Base-by-base conservation (phyloP, 2,329 filamentous ascomycete genomes). In the Aspergillus arachidicola region DNA sequence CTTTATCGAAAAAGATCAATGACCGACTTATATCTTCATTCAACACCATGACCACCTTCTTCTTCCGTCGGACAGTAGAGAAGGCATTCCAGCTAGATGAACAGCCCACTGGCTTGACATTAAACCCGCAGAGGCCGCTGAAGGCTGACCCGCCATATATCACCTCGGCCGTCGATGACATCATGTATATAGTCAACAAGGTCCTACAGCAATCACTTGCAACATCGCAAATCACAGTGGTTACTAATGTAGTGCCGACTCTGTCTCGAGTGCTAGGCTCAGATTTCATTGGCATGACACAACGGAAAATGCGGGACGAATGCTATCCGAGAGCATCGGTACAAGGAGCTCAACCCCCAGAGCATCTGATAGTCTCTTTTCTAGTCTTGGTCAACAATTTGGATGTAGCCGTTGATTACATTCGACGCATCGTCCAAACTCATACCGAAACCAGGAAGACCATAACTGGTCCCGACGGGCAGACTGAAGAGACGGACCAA, bases 141-240 rank as follows among this genome's bases (percentile, higher is more conserved):
- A 87, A 90, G 58, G 86, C 89, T 62, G 93, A 93, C 70, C 87
- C 93, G 3, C 95, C 95, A 0, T 96, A 92, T 73, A 97, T 99
- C 71, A 94, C 95, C 50, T 93, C 94, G 2, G 94, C 94, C 0
- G 94, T 99, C 10, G 95, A 99, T 81, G 95, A 97, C 80, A 93
- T 98, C 73, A 98, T 99, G 94, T 99, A 98, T 79, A 97, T 99
- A 71, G 92, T 97, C 75, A 96, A 96, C 75, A 90, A 94, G 57
- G 91, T 98, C 38, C 84, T 98, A 9, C 91, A 96, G 67, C 90
- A 94, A 68, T 91, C 93, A 0, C 83, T 98, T 26, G 90, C 92
- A 0, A 98, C 96, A 0, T 92, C 91, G 2, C 94, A 97, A 75
- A 85, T 89, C 68, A 85, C 89, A 21, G 89, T 97, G 4, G 86